A percentile compares a stretch with the other conserved stretches of the same genome.
These are phyloP conservation scores for Pelargonium fulgidum DNA, from an alignment of 441 rosid genomes.

Conservation along the genomic window DNA sequence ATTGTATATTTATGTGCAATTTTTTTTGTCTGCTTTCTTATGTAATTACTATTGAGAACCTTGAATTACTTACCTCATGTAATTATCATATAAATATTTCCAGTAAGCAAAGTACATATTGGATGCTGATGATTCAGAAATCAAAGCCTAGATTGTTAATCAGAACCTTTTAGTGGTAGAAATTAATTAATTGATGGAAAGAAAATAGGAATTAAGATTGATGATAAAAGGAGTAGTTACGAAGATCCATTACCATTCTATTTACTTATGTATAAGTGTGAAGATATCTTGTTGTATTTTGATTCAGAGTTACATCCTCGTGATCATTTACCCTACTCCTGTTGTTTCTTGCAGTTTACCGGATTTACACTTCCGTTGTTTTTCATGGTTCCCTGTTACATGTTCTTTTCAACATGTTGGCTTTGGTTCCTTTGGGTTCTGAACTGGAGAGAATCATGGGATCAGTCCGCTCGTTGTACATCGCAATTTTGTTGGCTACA, in stretches of 20 bases:
- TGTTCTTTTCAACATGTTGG: constrained; percentile 89
- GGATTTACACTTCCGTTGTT: constrained; percentile 65
- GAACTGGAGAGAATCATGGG: constrained; percentile 98
- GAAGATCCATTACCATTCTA: neutral
- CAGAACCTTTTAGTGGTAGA: constrained; percentile 6
- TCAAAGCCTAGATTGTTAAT: neutral
- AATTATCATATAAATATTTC: no score
- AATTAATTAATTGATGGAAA: constrained; percentile 9
- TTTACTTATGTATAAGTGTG: neutral
- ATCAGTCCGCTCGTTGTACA: constrained; percentile 71
- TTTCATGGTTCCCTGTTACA: constrained; percentile 91
- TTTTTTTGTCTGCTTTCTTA: neutral
- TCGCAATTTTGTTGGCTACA: constrained; percentile 62
- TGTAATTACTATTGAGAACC: neutral
- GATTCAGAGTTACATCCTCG: neutral
- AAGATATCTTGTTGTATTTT: neutral
- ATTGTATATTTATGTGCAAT: neutral
- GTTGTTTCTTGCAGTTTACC: constrained; percentile 60
- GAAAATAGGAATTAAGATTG: neutral
- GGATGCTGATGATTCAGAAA: neutral
- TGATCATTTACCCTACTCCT: constrained; percentile 14
- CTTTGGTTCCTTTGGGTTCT: constrained; percentile 88
- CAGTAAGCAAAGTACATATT: neutral
- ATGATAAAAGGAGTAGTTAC: neutral
- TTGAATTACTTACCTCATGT: neutral